phyloP scores from a whole-genome alignment of 352 stramenopile genomes.

The Peronosclerospora sorghi region DNA sequence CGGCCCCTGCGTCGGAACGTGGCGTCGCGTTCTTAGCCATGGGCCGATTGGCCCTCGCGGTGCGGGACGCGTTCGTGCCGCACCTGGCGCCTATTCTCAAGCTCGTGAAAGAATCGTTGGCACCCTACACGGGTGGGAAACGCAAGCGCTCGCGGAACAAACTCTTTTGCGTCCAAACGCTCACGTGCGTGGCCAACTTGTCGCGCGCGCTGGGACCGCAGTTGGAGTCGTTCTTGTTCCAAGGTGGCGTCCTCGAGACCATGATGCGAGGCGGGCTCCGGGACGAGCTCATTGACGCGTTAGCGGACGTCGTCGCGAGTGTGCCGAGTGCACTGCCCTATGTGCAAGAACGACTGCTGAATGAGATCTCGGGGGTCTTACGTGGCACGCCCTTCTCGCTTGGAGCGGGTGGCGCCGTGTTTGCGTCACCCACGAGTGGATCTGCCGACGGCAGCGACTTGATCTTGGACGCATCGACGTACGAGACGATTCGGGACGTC shows the following conservation, averaged over 20 bases:
- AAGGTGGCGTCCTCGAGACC: conserved; percentile 60
- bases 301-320: conserved; percentile 84
- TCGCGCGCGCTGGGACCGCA: conserved; percentile 45
- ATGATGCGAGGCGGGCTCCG: conserved; percentile 88
- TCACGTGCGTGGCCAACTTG: conserved; percentile 69
- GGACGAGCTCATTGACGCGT: conserved; percentile 88
- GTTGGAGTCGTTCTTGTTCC: conserved; percentile 65
- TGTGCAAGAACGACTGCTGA: conserved; percentile 92
- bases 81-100: conserved; percentile 71
- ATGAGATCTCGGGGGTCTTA: conserved; percentile 93
- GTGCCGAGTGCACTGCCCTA: conserved; percentile 82
- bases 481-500: too few species aligned
- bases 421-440: conserved; percentile 9
- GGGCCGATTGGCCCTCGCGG: conserved; percentile 86
- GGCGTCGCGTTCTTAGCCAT: conserved; percentile 88
- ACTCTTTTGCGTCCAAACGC: conserved; percentile 72
- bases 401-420: conserved; percentile 6
- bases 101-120: conserved; percentile 63
- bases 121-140: conserved; percentile 29
- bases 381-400: conserved; percentile 69
- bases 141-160: conserved; percentile 57
- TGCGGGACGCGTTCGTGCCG: conserved; percentile 81
- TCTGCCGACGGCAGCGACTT: conserved; percentile 8
- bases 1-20: conserved; percentile 39
- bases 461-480: conserved; percentile 9